Evolutionary conservation across 441 rosid genomes (phyloP).

Genomic region (Raphanus hybrid): DNA sequence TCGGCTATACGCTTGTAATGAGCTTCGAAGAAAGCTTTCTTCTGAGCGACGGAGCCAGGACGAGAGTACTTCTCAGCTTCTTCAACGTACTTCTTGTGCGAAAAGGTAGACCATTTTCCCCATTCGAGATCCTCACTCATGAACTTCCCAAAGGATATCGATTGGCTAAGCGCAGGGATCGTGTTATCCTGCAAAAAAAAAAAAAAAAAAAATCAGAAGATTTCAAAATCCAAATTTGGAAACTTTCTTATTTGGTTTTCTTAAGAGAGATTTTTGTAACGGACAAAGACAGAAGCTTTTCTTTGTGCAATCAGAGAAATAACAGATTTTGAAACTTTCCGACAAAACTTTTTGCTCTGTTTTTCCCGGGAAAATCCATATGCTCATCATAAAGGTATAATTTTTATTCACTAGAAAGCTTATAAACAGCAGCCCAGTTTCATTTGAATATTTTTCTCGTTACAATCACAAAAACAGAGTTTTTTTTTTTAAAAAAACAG

Average conservation of each 20-base stretch:
- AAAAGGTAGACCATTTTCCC: slow-evolving; percentile 78
- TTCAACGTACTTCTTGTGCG: slow-evolving; percentile 69
- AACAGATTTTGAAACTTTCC: no score
- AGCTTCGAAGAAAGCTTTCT: slow-evolving; percentile 82
- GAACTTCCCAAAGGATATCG: slow-evolving; percentile 72
- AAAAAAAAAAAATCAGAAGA: not conserved
- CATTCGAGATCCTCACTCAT: slow-evolving; percentile 62
- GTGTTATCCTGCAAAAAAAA: slow-evolving; percentile 54
- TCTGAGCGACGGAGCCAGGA: slow-evolving; percentile 80
- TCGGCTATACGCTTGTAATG: slow-evolving; percentile 64
- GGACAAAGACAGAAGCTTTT: slow-evolving; percentile 3
- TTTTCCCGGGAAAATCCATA: slow-evolving; percentile 13
- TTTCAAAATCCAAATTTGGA: not conserved
- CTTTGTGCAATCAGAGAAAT: not conserved
- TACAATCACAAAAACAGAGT: not conserved
- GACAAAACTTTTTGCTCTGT: not conserved
- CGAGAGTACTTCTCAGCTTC: slow-evolving; percentile 72
- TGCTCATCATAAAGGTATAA: not conserved
- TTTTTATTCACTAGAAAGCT: no score
- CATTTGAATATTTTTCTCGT: not conserved
- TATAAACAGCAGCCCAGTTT: no score
- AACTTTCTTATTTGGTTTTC: not conserved
- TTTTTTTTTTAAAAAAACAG: not conserved
- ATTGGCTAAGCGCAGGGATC: slow-evolving; percentile 51
- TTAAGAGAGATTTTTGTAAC: not conserved